Conservation (phyloP, 2,329 filamentous ascomycete genomes). For the Cladobotryum mycophilum region DNA sequence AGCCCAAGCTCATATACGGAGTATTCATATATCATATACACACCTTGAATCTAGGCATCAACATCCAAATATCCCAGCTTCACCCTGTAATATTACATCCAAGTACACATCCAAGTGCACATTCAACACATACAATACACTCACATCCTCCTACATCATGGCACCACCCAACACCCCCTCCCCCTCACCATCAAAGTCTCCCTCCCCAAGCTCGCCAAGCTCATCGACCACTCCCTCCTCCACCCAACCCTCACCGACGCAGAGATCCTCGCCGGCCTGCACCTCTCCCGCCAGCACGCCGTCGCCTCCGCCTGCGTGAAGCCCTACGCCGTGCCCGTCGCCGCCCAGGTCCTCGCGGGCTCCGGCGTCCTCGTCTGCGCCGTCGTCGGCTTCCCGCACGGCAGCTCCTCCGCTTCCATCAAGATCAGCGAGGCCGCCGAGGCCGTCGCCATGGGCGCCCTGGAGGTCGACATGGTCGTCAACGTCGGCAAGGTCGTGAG, state of each 20-base stretch:
- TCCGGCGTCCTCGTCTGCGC: constrained; percentile 46
- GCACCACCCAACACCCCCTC: constrained; percentile 15
- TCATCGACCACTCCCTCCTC: constrained; percentile 56
- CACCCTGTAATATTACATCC: not conserved
- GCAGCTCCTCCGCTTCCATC: constrained; percentile 46
- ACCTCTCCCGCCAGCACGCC: constrained; percentile 38
- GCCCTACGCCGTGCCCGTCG: constrained; percentile 47
- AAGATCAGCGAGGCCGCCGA: constrained; percentile 48
- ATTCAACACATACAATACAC: not conserved
- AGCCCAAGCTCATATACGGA: not conserved
- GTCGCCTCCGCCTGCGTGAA: constrained; percentile 55
- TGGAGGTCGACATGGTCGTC: constrained; percentile 56
- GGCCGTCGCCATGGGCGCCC: constrained; percentile 41
- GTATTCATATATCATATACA: constrained; percentile 9
- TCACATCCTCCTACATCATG: not conserved
- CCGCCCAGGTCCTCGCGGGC: constrained; percentile 40
- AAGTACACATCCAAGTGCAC: not conserved
- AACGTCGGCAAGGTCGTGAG: constrained; percentile 53
- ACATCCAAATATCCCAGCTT: not conserved
- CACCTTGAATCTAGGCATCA: not conserved
- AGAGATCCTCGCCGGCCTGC: constrained; percentile 44
- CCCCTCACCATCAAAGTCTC: constrained; percentile 34
- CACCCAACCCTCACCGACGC: constrained; percentile 56
- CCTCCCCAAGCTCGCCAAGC: constrained; percentile 42
- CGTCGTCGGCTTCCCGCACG: constrained; percentile 56